Percentiles rank a stretch among this genome's conserved stretches.
Conservation (phyloP, 495 filamentous ascomycete genomes). For the Neurospora tetraspora region DNA sequence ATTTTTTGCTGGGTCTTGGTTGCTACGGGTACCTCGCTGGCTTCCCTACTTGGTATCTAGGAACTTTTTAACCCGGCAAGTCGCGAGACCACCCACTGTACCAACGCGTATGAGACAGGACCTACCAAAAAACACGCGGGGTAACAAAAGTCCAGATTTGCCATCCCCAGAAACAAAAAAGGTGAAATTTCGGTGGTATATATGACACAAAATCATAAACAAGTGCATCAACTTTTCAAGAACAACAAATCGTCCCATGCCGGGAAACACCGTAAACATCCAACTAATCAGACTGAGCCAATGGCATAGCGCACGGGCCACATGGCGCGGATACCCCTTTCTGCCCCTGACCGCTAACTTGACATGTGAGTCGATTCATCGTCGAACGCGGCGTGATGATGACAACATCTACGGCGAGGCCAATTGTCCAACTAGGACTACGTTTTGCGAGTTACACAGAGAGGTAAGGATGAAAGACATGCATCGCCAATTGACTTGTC, state of each 20-base stretch:
- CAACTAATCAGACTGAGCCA: constrained; percentile 11
- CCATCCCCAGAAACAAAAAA: neutral
- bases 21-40: neutral
- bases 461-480: neutral
- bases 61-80: neutral
- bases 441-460: neutral
- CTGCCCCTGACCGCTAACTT: constrained; percentile 18
- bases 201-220: neutral
- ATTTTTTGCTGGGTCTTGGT: neutral
- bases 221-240: neutral
- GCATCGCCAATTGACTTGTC: neutral
- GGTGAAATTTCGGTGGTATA: too few relatives aligned
- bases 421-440: neutral
- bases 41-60: neutral
- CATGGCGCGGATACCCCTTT: neutral
- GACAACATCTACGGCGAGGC: neutral
- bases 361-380: constrained; percentile 26
- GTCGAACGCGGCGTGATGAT: neutral
- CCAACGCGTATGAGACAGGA: neutral
- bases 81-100: neutral
- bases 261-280: constrained; percentile 12
- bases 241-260: constrained; percentile 14
- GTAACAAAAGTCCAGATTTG: neutral
- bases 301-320: neutral
- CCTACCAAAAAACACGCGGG: neutral